These are phyloP conservation scores for Mentha longifolia DNA, from an alignment of 257 asterid species.

Conservation along the genomic window DNA sequence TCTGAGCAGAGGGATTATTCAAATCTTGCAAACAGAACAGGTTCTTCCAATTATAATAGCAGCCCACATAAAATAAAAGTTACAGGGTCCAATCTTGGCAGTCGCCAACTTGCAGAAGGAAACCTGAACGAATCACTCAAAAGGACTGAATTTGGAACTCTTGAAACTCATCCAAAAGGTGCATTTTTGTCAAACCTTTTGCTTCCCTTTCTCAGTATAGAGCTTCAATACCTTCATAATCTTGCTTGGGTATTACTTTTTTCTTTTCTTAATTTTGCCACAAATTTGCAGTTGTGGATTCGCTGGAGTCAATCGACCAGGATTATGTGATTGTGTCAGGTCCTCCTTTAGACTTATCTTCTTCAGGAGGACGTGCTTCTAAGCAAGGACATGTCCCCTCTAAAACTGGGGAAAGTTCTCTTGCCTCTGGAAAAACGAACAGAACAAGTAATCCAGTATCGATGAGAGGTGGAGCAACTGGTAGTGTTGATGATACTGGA, in stretches of 20 bases:
- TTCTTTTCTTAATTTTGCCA: constrained; percentile 30
- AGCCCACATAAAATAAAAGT: constrained; percentile 42
- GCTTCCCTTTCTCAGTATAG: constrained; percentile 10
- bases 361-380: constrained; percentile 61
- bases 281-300: constrained; percentile 59
- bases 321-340: constrained; percentile 91
- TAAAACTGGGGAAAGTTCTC: constrained; percentile 50
- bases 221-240: constrained; percentile 23
- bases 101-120: constrained; percentile 55
- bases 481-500: constrained; percentile 48
- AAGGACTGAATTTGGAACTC: constrained; percentile 43
- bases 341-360: constrained; percentile 65
- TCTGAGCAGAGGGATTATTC: constrained; percentile 49
- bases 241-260: constrained; percentile 30
- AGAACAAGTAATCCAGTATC: constrained; percentile 51
- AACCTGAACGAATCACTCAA: constrained; percentile 61
- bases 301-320: constrained; percentile 81
- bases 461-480: constrained; percentile 42
- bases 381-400: constrained; percentile 53
- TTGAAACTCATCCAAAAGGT: constrained; percentile 61
- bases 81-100: constrained; percentile 45
- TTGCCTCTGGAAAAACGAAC: constrained; percentile 43
- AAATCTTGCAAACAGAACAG: constrained; percentile 41
- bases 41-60: constrained; percentile 40
- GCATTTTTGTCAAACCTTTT: constrained; percentile 32